Percentiles rank a stretch among this genome's conserved stretches.
Conservation (phyloP, 2,329 filamentous ascomycete species). For the Byssoonygena ceratinophila region DNA sequence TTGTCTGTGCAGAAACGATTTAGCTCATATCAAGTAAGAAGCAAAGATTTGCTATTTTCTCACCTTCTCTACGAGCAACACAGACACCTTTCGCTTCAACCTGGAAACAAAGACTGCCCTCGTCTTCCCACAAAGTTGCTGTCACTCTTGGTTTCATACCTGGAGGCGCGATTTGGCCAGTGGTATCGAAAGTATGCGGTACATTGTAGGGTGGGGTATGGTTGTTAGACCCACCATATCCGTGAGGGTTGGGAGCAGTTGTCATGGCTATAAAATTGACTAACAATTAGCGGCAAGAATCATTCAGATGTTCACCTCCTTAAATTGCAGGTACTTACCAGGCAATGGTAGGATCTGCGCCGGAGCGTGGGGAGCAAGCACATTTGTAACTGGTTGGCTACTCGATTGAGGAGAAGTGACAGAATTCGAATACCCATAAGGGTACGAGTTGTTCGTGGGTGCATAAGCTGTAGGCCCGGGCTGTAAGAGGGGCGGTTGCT, state of each 20-base stretch:
- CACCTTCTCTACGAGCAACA: conserved; percentile 86
- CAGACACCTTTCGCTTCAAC: conserved; percentile 94
- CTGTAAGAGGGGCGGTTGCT: conserved; percentile 63
- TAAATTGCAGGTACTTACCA: conserved; percentile 24
- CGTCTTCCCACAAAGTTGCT: conserved; percentile 95
- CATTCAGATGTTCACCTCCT: not conserved
- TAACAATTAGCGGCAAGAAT: not conserved
- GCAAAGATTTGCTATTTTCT: no score
- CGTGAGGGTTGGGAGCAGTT: conserved; percentile 26
- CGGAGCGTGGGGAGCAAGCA: conserved; percentile 55
- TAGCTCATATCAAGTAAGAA: no score
- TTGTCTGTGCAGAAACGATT: conserved; percentile 53
- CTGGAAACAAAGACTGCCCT: conserved; percentile 94
- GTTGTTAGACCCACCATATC: conserved; percentile 36
- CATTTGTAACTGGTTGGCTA: conserved; percentile 57
- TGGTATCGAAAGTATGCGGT: conserved; percentile 56
- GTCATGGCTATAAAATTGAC: conserved; percentile 10
- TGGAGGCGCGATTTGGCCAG: conserved; percentile 82
- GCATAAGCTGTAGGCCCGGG: conserved; percentile 61
- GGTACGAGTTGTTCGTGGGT: conserved; percentile 48
- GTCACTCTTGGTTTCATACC: conserved; percentile 96
- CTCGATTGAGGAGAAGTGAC: conserved; percentile 68
- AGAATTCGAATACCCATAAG: conserved; percentile 66
- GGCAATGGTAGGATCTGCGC: conserved; percentile 62
- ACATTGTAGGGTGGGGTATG: conserved; percentile 38